Evolutionary conservation across 2,329 filamentous ascomycete genomes (phyloP).

Genomic region (Nigrograna mackinnonii): DNA sequence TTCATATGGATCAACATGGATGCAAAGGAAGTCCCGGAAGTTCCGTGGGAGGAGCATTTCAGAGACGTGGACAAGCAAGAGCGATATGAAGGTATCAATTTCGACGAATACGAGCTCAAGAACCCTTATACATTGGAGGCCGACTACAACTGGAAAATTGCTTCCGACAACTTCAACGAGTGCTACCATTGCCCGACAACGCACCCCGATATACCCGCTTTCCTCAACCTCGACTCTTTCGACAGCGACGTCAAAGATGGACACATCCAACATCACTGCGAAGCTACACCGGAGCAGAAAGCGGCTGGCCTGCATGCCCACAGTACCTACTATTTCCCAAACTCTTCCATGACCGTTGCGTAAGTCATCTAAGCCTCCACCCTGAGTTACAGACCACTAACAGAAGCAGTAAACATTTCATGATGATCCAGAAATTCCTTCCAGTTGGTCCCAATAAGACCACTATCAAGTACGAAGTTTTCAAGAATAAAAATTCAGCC

Average conservation of each 20-base stretch:
- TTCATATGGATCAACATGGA: slow-evolving; percentile 43
- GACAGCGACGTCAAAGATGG: slow-evolving; percentile 30
- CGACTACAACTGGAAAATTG: slow-evolving; percentile 38
- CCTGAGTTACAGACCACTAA: not conserved
- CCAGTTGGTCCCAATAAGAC: slow-evolving; percentile 56
- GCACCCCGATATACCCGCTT: slow-evolving; percentile 60
- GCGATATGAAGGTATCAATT: slow-evolving; percentile 34
- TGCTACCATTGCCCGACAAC: slow-evolving; percentile 66
- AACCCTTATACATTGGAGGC: slow-evolving; percentile 35
- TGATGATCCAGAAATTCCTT: slow-evolving; percentile 66
- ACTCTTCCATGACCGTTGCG: slow-evolving; percentile 33
- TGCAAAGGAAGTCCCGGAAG: slow-evolving; percentile 30
- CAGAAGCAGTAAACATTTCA: slow-evolving; percentile 50
- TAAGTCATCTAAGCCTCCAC: slow-evolving; percentile 8
- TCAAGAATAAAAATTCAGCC: slow-evolving; percentile 61
- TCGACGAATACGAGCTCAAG: slow-evolving; percentile 53
- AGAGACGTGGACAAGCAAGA: slow-evolving; percentile 35
- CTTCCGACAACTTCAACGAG: slow-evolving; percentile 66
- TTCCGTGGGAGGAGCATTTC: slow-evolving; percentile 33
- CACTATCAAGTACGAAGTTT: slow-evolving; percentile 66
- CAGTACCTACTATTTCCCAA: slow-evolving; percentile 35
- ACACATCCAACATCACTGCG: slow-evolving; percentile 37
- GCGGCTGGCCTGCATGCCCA: slow-evolving; percentile 26
- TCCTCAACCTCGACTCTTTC: slow-evolving; percentile 63
- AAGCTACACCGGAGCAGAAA: slow-evolving; percentile 9